Conservation (phyloP, 805 yeast species). For the Candida anglica region DNA sequence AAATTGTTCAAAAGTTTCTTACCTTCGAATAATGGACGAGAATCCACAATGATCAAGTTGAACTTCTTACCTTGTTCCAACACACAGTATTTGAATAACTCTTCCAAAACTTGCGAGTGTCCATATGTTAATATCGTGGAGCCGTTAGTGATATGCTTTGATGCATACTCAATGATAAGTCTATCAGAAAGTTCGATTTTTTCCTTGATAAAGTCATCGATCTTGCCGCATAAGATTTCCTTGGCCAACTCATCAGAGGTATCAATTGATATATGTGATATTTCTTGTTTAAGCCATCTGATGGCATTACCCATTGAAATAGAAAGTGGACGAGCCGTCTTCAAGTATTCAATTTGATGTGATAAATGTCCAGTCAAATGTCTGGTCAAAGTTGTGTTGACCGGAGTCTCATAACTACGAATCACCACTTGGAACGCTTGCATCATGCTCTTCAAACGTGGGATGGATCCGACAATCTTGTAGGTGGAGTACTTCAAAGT, state of each 20-base stretch:
- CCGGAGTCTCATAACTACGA: constrained; percentile 77
- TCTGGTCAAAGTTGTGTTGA: constrained; percentile 79
- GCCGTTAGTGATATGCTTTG: constrained; percentile 69
- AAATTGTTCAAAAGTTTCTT: constrained; percentile 66
- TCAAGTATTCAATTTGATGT: constrained; percentile 88
- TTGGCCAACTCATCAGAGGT: constrained; percentile 67
- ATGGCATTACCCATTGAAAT: constrained; percentile 97
- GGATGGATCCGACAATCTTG: constrained; percentile 84
- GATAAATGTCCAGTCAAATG: constrained; percentile 84
- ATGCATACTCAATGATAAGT: constrained; percentile 77
- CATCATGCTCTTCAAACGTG: constrained; percentile 81
- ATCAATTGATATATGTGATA: constrained; percentile 76
- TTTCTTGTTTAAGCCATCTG: constrained; percentile 94
- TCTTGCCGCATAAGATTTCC: constrained; percentile 53
- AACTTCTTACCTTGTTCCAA: constrained; percentile 59
- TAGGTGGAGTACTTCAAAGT: constrained; percentile 80
- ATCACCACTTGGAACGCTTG: constrained; percentile 80
- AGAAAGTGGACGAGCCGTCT: constrained; percentile 85
- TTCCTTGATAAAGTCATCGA: constrained; percentile 79
- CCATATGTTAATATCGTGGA: constrained; percentile 85
- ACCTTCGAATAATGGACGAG: constrained; percentile 94
- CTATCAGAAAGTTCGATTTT: constrained; percentile 79
- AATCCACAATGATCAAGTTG: constrained; percentile 83
- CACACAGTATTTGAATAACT: constrained; percentile 66
- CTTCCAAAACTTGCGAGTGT: constrained; percentile 76